Conservation (phyloP, 169 alveolate species). For the Plasmodium coatneyi region DNA sequence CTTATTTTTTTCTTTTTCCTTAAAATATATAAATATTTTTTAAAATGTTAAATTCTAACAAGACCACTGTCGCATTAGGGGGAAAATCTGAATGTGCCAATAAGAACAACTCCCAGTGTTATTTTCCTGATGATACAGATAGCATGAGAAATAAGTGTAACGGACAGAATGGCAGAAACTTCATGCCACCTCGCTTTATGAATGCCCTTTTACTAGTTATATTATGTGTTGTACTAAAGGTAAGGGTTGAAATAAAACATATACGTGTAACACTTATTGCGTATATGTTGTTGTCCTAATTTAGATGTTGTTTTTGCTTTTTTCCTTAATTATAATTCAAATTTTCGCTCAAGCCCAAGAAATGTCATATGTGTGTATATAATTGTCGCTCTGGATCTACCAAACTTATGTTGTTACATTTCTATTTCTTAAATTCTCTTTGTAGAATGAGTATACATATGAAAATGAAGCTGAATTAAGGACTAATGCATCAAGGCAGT, state of each 20-base stretch:
- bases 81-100: not conserved
- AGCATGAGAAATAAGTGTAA: not conserved
- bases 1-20: not conserved
- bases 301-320: not conserved
- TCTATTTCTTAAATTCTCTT: not conserved
- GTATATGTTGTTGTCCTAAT: not conserved
- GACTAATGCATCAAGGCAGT: not conserved
- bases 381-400: not conserved
- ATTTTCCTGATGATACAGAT: not conserved
- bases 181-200: not conserved
- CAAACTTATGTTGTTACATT: not conserved
- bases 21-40: not conserved
- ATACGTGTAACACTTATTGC: not conserved
- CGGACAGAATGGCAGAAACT: not conserved
- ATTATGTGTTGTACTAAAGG: slow-evolving; percentile 3
- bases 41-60: slow-evolving; percentile 3
- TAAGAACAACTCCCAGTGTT: not conserved
- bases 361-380: not conserved
- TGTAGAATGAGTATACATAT: slow-evolving; percentile 15
- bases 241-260: not conserved
- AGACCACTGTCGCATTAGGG: not conserved
- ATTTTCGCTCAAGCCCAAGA: not conserved
- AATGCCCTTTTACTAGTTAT: not conserved
- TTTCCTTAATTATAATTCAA: not conserved
- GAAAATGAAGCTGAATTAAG: not conserved